Conservation (phyloP, 2,329 filamentous ascomycete genomes). For the Trichoderma sp. region DNA sequence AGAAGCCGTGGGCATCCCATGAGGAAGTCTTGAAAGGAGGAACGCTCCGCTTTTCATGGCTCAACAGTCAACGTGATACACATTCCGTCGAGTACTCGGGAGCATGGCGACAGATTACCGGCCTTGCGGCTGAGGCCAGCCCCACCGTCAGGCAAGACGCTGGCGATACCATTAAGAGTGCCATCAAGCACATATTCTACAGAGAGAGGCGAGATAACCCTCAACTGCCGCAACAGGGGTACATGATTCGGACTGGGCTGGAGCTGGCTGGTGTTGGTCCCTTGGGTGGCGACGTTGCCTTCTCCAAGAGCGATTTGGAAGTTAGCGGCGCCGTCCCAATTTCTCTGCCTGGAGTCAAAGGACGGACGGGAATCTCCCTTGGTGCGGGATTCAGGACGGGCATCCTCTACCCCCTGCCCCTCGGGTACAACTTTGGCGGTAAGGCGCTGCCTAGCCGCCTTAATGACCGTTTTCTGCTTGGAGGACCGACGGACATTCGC, state of each 20-base stretch:
- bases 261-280: conserved; percentile 87
- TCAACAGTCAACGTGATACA: conserved; percentile 59
- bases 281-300: conserved; percentile 84
- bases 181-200: conserved; percentile 75
- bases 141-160: conserved; percentile 80
- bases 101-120: conserved; percentile 85
- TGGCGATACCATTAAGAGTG: conserved; percentile 87
- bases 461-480: conserved; percentile 93
- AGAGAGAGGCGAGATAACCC: conserved; percentile 80
- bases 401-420: conserved; percentile 75
- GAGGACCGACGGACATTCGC: conserved; percentile 89
- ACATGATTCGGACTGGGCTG: conserved; percentile 70
- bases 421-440: conserved; percentile 51
- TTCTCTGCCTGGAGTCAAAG: conserved; percentile 63
- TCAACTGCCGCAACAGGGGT: conserved; percentile 77
- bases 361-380: conserved; percentile 74
- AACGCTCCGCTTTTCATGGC: conserved; percentile 72
- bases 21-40: conserved; percentile 83
- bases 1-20: conserved; percentile 91
- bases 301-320: conserved; percentile 88
- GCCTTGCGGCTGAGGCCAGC: conserved; percentile 70
- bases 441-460: conserved; percentile 68
- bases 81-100: conserved; percentile 80
- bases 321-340: conserved; percentile 72
- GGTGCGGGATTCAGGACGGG: conserved; percentile 79